Percentiles rank a stretch among this genome's conserved stretches.
These are phyloP conservation scores for Brassica rapa DNA, from an alignment of 345 rosid genomes.

Conservation along the genomic window DNA sequence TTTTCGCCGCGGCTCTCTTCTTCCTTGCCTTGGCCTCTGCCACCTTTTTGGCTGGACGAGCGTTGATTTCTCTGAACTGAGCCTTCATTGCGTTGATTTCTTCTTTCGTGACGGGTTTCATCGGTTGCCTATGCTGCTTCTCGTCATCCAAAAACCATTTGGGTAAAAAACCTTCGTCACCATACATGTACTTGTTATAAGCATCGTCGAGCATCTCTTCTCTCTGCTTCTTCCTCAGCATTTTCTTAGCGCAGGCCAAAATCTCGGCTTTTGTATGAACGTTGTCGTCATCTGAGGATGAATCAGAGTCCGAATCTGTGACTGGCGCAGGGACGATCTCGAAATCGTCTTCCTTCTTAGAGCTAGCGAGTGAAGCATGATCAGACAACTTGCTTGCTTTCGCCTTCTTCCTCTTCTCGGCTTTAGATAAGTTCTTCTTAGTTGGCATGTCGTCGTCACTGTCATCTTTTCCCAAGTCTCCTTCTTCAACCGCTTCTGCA, in stretches of 20 bases:
- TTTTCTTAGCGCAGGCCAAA: constrained; percentile 88
- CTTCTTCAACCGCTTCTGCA: constrained; percentile 75
- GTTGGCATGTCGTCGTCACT: constrained; percentile 60
- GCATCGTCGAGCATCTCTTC: constrained; percentile 85
- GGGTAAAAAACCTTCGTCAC: constrained; percentile 71
- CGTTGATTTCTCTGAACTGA: constrained; percentile 84
- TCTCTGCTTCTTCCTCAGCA: constrained; percentile 89
- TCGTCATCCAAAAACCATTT: constrained; percentile 94
- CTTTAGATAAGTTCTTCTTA: constrained; percentile 34
- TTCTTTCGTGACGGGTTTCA: constrained; percentile 83
- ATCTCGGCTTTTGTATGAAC: constrained; percentile 77
- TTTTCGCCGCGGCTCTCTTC: constrained; percentile 72
- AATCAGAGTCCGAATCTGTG: constrained; percentile 76
- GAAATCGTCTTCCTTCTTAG: constrained; percentile 57
- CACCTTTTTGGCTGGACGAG: constrained; percentile 96
- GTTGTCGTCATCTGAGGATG: constrained; percentile 69
- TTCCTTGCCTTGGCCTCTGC: constrained; percentile 92
- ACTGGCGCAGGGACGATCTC: constrained; percentile 86
- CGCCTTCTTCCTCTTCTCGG: constrained; percentile 40
- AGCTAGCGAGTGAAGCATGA: constrained; percentile 22
- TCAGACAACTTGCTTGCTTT: constrained; percentile 32
- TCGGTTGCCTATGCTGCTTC: constrained; percentile 67
- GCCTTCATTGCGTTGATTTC: constrained; percentile 88
- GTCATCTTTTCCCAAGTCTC: constrained; percentile 59
- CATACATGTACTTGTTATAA: constrained; percentile 77